phyloP scores from a whole-genome alignment of 768 basidiomycete species.

The Hygrophoropsis aurantiaca region DNA sequence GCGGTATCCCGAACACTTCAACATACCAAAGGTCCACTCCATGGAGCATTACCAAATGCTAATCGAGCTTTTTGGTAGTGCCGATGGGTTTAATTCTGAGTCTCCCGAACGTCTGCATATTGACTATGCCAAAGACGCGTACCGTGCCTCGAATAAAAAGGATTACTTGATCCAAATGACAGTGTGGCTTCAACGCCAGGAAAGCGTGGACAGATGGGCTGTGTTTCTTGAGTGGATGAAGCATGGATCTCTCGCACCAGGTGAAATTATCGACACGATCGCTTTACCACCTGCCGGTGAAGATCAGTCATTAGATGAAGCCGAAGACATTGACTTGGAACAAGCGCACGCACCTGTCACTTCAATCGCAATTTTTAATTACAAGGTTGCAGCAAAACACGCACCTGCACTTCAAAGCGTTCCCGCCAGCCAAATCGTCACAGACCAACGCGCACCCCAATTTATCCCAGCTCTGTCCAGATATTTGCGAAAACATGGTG shows the following conservation, averaged over 20 bases:
- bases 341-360: too few species aligned
- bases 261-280: too few species aligned
- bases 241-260: too few species aligned
- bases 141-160: constrained; percentile 23
- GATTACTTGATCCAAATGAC: constrained; percentile 40
- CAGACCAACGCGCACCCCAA: neutral
- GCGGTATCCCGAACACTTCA: constrained; percentile 31
- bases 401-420: neutral
- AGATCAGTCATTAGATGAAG: too few species aligned
- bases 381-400: neutral
- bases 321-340: too few species aligned
- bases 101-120: constrained; percentile 41
- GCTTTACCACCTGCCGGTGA: too few species aligned
- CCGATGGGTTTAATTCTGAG: constrained; percentile 37
- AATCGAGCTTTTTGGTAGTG: constrained; percentile 27
- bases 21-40: constrained; percentile 37
- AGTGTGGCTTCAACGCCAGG: constrained; percentile 32
- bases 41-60: constrained; percentile 23
- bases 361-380: too few species aligned
- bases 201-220: constrained; percentile 28
- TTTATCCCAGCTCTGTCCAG: neutral
- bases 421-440: neutral
- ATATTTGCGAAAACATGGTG: neutral
- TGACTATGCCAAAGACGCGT: constrained; percentile 36
- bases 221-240: constrained; percentile 31